Percentiles rank a stretch among this genome's conserved stretches.
Conservation (phyloP, 73 alveolate species). For the Paramecium sexaurelia region DNA sequence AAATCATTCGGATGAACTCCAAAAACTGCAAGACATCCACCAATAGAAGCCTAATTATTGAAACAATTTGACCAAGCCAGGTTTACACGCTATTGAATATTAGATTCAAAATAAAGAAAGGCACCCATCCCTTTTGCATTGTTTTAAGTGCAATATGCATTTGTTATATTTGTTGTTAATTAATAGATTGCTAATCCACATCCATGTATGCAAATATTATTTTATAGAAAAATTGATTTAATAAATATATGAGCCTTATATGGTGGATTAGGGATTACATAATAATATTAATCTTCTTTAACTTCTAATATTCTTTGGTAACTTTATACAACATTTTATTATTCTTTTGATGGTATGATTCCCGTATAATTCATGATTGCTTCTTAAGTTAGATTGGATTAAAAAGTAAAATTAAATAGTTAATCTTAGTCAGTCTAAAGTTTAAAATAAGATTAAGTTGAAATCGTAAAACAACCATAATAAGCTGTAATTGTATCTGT, state of each 20-base stretch:
- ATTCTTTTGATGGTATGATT: not conserved
- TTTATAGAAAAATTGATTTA: not conserved
- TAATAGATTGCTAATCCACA: not conserved
- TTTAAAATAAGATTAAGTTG: not conserved
- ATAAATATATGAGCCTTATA: not conserved
- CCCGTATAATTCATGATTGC: not conserved
- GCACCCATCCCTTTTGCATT: not conserved
- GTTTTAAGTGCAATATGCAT: not conserved
- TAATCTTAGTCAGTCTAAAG: not conserved
- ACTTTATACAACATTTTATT: no score
- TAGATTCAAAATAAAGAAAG: not conserved
- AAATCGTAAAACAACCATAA: constrained; percentile 2
- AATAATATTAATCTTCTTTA: not conserved
- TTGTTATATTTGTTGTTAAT: not conserved
- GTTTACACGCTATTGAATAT: not conserved
- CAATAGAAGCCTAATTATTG: not conserved
- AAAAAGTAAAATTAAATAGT: not conserved
- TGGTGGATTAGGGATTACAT: constrained; percentile 12
- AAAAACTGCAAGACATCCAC: not conserved
- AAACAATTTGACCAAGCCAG: not conserved
- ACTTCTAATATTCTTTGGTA: not conserved
- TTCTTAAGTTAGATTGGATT: not conserved
- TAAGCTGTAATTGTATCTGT: not conserved
- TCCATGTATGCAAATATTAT: not conserved
- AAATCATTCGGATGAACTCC: not conserved